Evolutionary conservation across 345 rosid genomes (phyloP).

Genomic region (Microcos paniculata): DNA sequence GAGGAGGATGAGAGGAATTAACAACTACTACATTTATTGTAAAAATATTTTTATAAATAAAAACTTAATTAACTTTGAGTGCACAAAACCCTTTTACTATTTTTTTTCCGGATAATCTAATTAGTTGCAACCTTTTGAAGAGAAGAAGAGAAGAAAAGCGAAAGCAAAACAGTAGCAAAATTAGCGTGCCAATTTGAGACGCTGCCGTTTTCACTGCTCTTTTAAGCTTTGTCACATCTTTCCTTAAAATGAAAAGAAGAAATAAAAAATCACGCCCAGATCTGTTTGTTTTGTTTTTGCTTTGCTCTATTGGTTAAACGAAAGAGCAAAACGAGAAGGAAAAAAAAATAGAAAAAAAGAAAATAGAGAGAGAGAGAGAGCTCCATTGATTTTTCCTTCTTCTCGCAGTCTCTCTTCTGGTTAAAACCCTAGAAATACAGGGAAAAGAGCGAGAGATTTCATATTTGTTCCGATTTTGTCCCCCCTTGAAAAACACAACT

Average conservation of each 20-base stretch:
- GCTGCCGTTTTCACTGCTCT: background rate
- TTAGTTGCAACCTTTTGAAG: too few relatives aligned
- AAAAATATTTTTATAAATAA: too few relatives aligned
- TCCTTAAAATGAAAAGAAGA: background rate
- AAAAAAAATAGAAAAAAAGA: background rate
- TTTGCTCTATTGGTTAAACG: background rate
- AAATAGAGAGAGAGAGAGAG: background rate
- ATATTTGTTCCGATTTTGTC: background rate
- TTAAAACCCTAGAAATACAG: constrained; percentile 19
- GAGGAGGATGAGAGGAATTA: too few relatives aligned
- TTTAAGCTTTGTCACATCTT: background rate
- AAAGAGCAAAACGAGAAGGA: background rate
- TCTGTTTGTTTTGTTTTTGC: background rate
- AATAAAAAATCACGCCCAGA: background rate
- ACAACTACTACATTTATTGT: too few relatives aligned
- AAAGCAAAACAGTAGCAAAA: too few relatives aligned
- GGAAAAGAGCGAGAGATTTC: background rate
- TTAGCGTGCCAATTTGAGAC: background rate
- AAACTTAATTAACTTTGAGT: too few relatives aligned
- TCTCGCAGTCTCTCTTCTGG: constrained; percentile 2
- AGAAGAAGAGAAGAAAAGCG: too few relatives aligned
- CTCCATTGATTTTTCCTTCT: background rate
- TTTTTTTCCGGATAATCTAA: too few relatives aligned
- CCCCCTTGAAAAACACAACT: background rate
- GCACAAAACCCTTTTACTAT: too few relatives aligned